phyloP scores from a whole-genome alignment of 345 rosid genomes.

The Mercurialis annua region DNA sequence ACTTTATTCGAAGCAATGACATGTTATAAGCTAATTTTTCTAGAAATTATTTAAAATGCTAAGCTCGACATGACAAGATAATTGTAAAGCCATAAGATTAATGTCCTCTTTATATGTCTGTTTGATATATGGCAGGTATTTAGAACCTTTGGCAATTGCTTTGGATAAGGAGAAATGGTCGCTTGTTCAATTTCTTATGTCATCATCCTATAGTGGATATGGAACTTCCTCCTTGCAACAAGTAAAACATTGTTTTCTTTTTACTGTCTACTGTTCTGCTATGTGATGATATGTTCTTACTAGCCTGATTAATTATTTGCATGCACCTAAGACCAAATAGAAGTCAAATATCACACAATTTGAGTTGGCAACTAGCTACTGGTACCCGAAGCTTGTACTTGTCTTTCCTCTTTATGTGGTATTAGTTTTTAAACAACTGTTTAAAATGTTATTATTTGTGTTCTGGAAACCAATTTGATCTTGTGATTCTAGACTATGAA shows the following conservation, averaged over 20 bases:
- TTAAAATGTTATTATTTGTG: no score
- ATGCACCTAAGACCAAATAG: no score
- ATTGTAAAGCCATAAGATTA: background rate
- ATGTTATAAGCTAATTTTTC: no score
- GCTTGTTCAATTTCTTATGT: conserved; percentile 80
- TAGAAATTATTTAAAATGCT: no score
- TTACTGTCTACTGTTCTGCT: background rate
- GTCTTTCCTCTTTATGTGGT: no score
- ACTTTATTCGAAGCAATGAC: no score
- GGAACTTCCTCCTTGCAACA: conserved; percentile 91
- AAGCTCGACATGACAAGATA: no score
- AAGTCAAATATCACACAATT: background rate
- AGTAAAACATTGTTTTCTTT: conserved; percentile 41
- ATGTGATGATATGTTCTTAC: background rate
- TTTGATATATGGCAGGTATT: conserved; percentile 59
- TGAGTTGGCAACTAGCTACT: no score
- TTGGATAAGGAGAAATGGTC: conserved; percentile 95
- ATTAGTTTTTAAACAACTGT: no score
- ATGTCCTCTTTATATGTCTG: conserved; percentile 6
- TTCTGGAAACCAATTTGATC: background rate
- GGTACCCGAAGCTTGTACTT: no score
- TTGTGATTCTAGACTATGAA: no score
- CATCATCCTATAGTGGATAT: conserved; percentile 84
- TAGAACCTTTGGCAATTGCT: conserved; percentile 91
- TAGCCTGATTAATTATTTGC: background rate